Evolutionary conservation across 352 stramenopile genomes (phyloP).

Genomic region (Phytophthora vignae): DNA sequence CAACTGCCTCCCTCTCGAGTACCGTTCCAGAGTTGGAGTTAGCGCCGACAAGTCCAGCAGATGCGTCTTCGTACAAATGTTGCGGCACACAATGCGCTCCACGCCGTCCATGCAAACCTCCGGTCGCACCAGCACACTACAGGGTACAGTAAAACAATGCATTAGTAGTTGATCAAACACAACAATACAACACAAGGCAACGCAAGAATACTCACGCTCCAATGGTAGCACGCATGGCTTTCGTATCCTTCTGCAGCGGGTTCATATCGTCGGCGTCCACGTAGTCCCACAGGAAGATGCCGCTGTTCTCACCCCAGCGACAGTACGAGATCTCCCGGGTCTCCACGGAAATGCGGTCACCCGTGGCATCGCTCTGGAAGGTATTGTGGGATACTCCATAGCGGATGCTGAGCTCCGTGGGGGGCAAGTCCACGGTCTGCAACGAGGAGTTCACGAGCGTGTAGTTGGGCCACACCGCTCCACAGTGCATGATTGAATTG

Average conservation of each 20-base stretch:
- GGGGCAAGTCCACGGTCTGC: constrained; percentile 22
- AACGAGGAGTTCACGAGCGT: constrained; percentile 28
- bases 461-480: constrained; percentile 39
- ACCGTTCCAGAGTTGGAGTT: constrained; percentile 39
- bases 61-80: constrained; percentile 68
- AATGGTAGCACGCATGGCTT: constrained; percentile 33
- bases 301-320: constrained; percentile 29
- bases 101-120: constrained; percentile 58
- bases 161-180: neutral
- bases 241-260: constrained; percentile 23
- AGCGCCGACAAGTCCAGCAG: constrained; percentile 18
- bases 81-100: constrained; percentile 61
- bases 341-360: too few relatives aligned
- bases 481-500: constrained; percentile 36
- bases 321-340: too few relatives aligned
- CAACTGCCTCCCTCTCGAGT: constrained; percentile 42
- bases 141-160: neutral
- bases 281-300: constrained; percentile 45
- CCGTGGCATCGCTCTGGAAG: too few relatives aligned
- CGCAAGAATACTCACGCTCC: constrained; percentile 34
- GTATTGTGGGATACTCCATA: constrained; percentile 12
- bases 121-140: constrained; percentile 44
- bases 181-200: neutral
- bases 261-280: constrained; percentile 44
- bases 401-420: constrained; percentile 33